Evolutionary conservation across 495 filamentous ascomycete genomes (phyloP).

Genomic region (Xylaria bambusicola): DNA sequence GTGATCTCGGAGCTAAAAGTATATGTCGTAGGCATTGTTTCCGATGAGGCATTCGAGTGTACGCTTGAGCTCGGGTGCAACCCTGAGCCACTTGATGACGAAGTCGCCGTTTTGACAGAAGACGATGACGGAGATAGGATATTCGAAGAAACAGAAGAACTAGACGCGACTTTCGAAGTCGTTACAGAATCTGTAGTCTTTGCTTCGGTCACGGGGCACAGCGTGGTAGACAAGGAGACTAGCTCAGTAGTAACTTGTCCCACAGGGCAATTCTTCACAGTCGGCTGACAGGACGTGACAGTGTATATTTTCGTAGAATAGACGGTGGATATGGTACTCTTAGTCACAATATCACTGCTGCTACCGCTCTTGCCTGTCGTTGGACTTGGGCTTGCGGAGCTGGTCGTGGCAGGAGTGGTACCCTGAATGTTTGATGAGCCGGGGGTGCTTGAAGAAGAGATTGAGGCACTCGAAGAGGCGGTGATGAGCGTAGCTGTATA

Average conservation of each 20-base stretch:
- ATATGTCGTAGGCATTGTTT: constrained; percentile 32
- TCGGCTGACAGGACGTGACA: constrained; percentile 57
- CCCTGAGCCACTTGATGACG: background rate
- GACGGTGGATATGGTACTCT: constrained; percentile 55
- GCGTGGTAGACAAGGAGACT: constrained; percentile 58
- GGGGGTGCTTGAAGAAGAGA: background rate
- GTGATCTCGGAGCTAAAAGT: constrained; percentile 35
- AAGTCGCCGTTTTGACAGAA: background rate
- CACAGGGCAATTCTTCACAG: constrained; percentile 60
- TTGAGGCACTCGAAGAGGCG: background rate
- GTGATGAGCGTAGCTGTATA: background rate
- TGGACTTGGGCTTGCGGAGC: constrained; percentile 14
- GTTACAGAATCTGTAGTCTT: constrained; percentile 13
- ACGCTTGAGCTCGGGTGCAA: constrained; percentile 13
- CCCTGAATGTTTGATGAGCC: background rate
- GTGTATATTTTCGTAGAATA: constrained; percentile 59
- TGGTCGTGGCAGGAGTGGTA: background rate
- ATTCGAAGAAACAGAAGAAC: background rate
- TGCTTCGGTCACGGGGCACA: constrained; percentile 53
- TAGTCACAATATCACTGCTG: constrained; percentile 1
- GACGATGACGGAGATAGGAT: constrained; percentile 18
- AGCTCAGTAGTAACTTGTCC: constrained; percentile 55
- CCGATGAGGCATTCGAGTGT: constrained; percentile 8
- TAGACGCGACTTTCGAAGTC: constrained; percentile 2
- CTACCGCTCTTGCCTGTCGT: constrained; percentile 1